These are phyloP conservation scores for Candida tibetensis DNA, from an alignment of 805 yeast species.

Conservation along the genomic window DNA sequence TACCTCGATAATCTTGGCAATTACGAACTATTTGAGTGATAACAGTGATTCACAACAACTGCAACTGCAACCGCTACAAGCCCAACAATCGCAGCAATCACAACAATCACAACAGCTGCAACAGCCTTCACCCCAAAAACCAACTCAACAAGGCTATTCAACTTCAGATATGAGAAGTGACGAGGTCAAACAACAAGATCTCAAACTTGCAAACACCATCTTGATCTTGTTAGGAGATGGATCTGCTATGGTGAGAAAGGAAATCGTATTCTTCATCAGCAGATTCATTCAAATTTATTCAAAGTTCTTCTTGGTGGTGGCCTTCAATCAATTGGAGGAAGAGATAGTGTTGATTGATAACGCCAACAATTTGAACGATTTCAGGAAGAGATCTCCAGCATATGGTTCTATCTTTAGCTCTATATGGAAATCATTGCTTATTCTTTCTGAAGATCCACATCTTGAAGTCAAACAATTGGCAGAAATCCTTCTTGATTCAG, in stretches of 20 bases:
- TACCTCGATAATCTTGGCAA: slow-evolving; percentile 73
- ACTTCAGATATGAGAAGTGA: slow-evolving; percentile 34
- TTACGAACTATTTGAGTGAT: slow-evolving; percentile 64
- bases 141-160: slow-evolving; percentile 9
- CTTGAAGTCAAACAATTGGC: slow-evolving; percentile 73
- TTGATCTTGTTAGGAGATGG: slow-evolving; percentile 78
- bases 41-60: slow-evolving; percentile 26
- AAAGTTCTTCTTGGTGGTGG: slow-evolving; percentile 78
- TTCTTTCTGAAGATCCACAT: slow-evolving; percentile 85
- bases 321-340: slow-evolving; percentile 79
- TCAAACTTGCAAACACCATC: slow-evolving; percentile 65
- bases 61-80: too few species aligned
- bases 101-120: slow-evolving; percentile 7
- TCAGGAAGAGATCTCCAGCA: slow-evolving; percentile 68
- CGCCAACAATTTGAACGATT: slow-evolving; percentile 59
- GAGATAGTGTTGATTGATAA: slow-evolving; percentile 68
- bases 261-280: slow-evolving; percentile 73
- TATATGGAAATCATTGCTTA: slow-evolving; percentile 80
- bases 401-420: slow-evolving; percentile 85
- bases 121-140: slow-evolving; percentile 2
- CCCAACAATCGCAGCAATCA: slow-evolving; percentile 10
- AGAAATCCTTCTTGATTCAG: slow-evolving; percentile 69
- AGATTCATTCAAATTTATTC: slow-evolving; percentile 67
- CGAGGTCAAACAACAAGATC: slow-evolving; percentile 64
- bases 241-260: slow-evolving; percentile 83